These are phyloP conservation scores for Penicillium sp. DNA, from an alignment of 2,329 filamentous ascomycete genomes.

Conservation along the genomic window DNA sequence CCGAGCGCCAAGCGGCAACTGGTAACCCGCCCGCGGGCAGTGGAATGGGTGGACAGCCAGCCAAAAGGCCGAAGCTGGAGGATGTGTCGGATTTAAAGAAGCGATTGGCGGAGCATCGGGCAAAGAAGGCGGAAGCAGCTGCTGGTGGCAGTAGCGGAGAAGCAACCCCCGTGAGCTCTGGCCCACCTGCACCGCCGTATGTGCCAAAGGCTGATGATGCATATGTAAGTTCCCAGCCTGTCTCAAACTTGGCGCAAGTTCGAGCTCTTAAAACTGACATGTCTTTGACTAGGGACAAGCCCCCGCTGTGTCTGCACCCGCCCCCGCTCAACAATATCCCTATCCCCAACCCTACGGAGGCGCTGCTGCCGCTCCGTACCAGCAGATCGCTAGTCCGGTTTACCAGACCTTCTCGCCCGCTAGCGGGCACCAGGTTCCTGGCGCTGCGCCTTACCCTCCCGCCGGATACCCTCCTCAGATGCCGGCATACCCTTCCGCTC, in stretches of 20 bases:
- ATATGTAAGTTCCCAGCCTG: constrained; percentile 52
- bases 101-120: constrained; percentile 71
- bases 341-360: constrained; percentile 43
- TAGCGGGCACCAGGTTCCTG: constrained; percentile 34
- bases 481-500: constrained; percentile 27
- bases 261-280: constrained; percentile 3
- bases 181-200: constrained; percentile 44
- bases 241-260: neutral
- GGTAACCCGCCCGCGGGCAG: constrained; percentile 74
- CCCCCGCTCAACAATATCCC: constrained; percentile 28
- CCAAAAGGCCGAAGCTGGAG: constrained; percentile 68
- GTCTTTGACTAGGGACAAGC: constrained; percentile 32
- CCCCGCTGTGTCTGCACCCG: constrained; percentile 3
- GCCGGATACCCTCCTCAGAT: constrained; percentile 31
- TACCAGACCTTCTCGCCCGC: constrained; percentile 37
- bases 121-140: constrained; percentile 58
- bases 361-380: constrained; percentile 31
- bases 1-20: constrained; percentile 73
- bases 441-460: constrained; percentile 31
- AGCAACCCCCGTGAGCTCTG: constrained; percentile 49
- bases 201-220: constrained; percentile 47
- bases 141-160: constrained; percentile 55
- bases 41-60: constrained; percentile 39
- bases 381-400: constrained; percentile 39
- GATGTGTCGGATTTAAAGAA: constrained; percentile 72